phyloP scores from a whole-genome alignment of 148 eudicot genomes.

The Chenopodium quinoa region DNA sequence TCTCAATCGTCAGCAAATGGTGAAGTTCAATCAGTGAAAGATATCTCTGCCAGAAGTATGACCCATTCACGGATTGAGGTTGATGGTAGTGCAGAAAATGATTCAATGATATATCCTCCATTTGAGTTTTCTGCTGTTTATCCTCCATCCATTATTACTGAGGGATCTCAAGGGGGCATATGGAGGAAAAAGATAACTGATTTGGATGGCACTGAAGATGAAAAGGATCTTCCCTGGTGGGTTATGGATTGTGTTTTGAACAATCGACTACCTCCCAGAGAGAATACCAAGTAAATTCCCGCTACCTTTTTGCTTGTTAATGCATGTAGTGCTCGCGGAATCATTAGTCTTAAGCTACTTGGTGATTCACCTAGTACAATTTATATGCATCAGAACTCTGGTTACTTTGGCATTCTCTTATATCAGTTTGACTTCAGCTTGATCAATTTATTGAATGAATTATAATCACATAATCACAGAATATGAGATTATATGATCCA shows the following conservation, averaged over 20 bases:
- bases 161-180: conserved; percentile 88
- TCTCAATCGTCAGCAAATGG: conserved; percentile 72
- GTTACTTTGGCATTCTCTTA: background rate
- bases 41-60: conserved; percentile 51
- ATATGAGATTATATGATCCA: background rate
- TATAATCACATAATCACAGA: no score
- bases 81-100: conserved; percentile 75
- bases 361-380: background rate
- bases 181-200: conserved; percentile 95
- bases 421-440: background rate
- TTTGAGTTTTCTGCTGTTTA: conserved; percentile 78
- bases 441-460: background rate
- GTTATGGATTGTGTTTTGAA: conserved; percentile 88
- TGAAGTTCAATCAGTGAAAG: conserved; percentile 66
- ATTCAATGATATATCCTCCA: conserved; percentile 75
- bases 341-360: background rate
- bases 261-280: conserved; percentile 94
- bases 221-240: conserved; percentile 94
- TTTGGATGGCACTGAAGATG: conserved; percentile 90
- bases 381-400: background rate
- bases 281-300: conserved; percentile 80
- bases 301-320: conserved; percentile 10
- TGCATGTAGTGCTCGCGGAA: background rate
- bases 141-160: conserved; percentile 91
- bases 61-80: conserved; percentile 63